phyloP scores from a whole-genome alignment of 2,329 filamentous ascomycete genomes.

The Cyphellophora europaea region DNA sequence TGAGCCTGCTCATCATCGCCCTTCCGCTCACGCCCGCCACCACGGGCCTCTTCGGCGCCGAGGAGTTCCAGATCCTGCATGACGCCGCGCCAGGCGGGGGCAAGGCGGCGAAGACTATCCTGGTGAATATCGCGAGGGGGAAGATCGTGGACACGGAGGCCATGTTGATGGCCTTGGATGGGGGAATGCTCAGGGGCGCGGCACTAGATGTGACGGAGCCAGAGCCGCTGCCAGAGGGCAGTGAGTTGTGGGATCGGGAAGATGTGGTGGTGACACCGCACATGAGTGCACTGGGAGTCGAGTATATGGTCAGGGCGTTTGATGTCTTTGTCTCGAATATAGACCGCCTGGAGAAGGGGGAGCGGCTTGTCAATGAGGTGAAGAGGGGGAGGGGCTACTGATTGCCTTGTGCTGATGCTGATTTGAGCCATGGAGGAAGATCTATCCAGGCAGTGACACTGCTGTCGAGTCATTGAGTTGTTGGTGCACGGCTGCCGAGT shows the following conservation, averaged over 20 bases:
- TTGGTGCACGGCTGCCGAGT: too few relatives aligned
- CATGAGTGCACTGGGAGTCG: constrained; percentile 45
- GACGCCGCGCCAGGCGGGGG: constrained; percentile 17
- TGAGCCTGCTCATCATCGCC: constrained; percentile 48
- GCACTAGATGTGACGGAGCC: constrained; percentile 73
- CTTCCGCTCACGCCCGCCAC: constrained; percentile 50
- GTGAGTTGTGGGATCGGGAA: constrained; percentile 59
- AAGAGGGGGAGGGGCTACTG: constrained; percentile 53
- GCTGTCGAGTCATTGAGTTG: too few relatives aligned
- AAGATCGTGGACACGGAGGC: constrained; percentile 52
- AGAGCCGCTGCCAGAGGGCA: constrained; percentile 61
- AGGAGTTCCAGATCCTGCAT: constrained; percentile 45
- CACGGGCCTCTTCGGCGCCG: constrained; percentile 42
- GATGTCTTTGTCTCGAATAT: constrained; percentile 52
- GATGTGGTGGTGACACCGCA: constrained; percentile 64
- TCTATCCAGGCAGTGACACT: too few relatives aligned
- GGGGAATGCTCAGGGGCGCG: constrained; percentile 51
- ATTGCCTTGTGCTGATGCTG: too few relatives aligned
- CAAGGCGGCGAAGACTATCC: constrained; percentile 21
- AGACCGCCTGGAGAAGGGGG: constrained; percentile 40
- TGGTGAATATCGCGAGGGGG: constrained; percentile 65
- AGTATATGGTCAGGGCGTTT: constrained; percentile 49
- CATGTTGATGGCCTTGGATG: constrained; percentile 52
- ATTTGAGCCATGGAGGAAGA: too few relatives aligned
- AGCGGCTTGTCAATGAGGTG: constrained; percentile 52